Evolutionary conservation across 805 yeast genomes (phyloP).

Genomic region (Nakazawaea pomicola): DNA sequence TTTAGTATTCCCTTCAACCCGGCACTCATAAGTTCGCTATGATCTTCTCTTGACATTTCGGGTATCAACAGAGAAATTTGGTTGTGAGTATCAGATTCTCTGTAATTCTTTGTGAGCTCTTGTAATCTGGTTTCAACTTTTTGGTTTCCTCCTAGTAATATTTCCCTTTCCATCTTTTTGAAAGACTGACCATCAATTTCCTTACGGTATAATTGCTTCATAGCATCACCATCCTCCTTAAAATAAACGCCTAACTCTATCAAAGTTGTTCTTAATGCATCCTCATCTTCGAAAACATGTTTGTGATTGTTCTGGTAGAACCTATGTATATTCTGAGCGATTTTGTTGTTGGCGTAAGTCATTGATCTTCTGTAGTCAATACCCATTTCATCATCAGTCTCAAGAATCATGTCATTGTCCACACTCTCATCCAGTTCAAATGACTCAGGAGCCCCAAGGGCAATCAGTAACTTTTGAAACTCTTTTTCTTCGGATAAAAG

Average conservation of each 20-base stretch:
- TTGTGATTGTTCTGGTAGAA: neutral
- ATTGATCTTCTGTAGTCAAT: neutral
- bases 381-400: neutral
- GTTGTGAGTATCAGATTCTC: neutral
- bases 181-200: neutral
- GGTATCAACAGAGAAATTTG: neutral
- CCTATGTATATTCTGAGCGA: conserved; percentile 1
- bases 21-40: too few species aligned
- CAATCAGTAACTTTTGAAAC: neutral
- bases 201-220: neutral
- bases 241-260: neutral
- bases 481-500: neutral
- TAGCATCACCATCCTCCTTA: neutral
- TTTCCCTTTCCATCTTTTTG: conserved; percentile 1
- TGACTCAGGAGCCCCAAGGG: neutral
- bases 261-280: neutral
- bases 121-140: neutral
- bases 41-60: neutral
- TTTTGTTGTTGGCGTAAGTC: neutral
- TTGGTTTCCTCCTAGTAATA: neutral
- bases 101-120: neutral
- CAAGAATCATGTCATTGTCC: neutral
- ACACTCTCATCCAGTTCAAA: neutral
- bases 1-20: too few species aligned
- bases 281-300: neutral